Percentiles rank a stretch among this genome's conserved stretches.
Conservation (phyloP, 352 stramenopile genomes). For the Pythium aristosporum region DNA sequence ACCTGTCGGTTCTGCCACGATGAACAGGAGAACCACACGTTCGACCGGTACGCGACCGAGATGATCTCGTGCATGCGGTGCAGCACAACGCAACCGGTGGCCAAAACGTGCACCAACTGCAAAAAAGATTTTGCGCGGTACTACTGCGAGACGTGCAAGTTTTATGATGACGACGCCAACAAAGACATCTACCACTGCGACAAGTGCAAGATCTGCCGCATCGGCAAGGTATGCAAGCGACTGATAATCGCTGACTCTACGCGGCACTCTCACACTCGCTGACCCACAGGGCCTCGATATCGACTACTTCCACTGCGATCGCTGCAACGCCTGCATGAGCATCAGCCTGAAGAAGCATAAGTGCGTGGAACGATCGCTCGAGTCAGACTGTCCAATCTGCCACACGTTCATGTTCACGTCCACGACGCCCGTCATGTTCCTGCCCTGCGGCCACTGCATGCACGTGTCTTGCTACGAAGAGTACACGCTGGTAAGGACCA, state of each 20-base stretch:
- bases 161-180: constrained; percentile 91
- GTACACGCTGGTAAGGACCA: constrained; percentile 81
- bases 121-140: constrained; percentile 89
- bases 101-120: constrained; percentile 69
- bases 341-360: constrained; percentile 90
- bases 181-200: constrained; percentile 98
- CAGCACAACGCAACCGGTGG: constrained; percentile 69
- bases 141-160: constrained; percentile 94
- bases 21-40: constrained; percentile 83
- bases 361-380: constrained; percentile 93
- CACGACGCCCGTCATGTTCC: constrained; percentile 93
- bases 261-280: not conserved
- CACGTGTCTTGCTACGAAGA: constrained; percentile 94
- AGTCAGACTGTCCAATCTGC: constrained; percentile 96
- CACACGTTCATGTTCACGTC: constrained; percentile 95
- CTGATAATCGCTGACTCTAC: not conserved
- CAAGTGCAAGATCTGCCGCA: constrained; percentile 97
- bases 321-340: constrained; percentile 97
- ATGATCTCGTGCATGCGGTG: constrained; percentile 95
- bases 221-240: constrained; percentile 63
- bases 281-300: constrained; percentile 86
- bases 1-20: constrained; percentile 90
- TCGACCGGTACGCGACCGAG: constrained; percentile 93
- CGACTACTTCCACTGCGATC: constrained; percentile 98
- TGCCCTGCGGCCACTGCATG: constrained; percentile 96